phyloP scores from a whole-genome alignment of 768 basidiomycete species.

The Kwoniella dendrophila region DNA sequence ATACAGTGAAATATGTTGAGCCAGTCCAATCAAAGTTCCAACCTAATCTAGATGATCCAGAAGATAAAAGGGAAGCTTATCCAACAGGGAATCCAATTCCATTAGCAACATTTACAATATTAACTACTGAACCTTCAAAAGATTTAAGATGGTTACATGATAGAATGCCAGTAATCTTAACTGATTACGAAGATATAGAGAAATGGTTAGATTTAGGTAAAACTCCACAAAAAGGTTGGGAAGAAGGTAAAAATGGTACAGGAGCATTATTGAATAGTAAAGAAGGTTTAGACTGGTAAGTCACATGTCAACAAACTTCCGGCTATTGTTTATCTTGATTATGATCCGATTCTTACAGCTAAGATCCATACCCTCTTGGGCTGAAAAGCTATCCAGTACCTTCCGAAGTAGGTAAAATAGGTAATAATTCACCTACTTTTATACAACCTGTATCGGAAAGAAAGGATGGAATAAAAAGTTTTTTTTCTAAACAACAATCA shows the following conservation, averaged over 20 bases:
- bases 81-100: constrained; percentile 58
- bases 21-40: constrained; percentile 43
- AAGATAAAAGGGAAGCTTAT: constrained; percentile 42
- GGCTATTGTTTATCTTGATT: too few species aligned
- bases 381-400: constrained; percentile 77
- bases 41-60: constrained; percentile 26
- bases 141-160: constrained; percentile 86
- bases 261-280: constrained; percentile 67
- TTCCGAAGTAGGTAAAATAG: constrained; percentile 86
- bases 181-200: constrained; percentile 64
- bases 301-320: too few species aligned
- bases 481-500: constrained; percentile 54
- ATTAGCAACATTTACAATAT: constrained; percentile 82
- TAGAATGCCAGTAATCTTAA: constrained; percentile 74
- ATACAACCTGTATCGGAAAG: constrained; percentile 76
- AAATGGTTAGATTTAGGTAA: constrained; percentile 79
- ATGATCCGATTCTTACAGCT: too few species aligned
- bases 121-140: constrained; percentile 76
- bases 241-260: constrained; percentile 63
- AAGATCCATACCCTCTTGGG: not conserved
- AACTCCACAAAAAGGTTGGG: constrained; percentile 69
- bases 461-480: constrained; percentile 70
- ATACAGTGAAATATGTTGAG: constrained; percentile 61
- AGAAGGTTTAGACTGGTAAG: constrained; percentile 68
- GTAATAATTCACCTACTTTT: constrained; percentile 76